Conservation (phyloP, 1,284 basidiomycete species). For the Cutaneotrichosporon cyanovorans region DNA sequence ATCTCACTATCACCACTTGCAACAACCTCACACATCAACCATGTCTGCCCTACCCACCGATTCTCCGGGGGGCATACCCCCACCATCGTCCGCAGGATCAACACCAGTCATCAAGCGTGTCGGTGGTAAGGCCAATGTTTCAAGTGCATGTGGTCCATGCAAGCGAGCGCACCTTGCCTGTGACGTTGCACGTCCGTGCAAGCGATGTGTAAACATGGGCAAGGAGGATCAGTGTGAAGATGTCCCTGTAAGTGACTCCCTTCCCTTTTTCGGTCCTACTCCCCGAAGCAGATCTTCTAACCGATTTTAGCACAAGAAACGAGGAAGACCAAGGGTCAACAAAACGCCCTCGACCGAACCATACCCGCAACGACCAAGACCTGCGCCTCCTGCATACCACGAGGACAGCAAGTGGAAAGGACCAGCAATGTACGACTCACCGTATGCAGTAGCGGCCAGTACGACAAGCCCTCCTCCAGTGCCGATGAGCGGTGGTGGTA, state of each 20-base stretch:
- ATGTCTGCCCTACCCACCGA: too few relatives aligned
- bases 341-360: conserved; percentile 28
- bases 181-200: conserved; percentile 39
- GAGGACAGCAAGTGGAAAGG: conserved; percentile 23
- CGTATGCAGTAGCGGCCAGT: conserved; percentile 7
- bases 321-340: conserved; percentile 38
- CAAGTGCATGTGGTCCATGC: conserved; percentile 40
- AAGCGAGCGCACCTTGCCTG: conserved; percentile 42
- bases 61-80: neutral
- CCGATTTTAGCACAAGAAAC: conserved; percentile 41
- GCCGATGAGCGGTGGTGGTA: neutral
- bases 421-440: conserved; percentile 18
- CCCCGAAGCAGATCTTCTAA: neutral
- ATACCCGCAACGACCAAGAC: conserved; percentile 15
- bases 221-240: conserved; percentile 42
- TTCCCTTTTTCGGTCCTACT: neutral
- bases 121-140: conserved; percentile 30
- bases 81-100: neutral
- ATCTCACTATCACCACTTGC: neutral
- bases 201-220: conserved; percentile 40
- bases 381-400: neutral
- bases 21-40: neutral
- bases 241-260: conserved; percentile 35
- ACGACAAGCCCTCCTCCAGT: conserved; percentile 6
- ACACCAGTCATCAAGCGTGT: conserved; percentile 17